These are phyloP conservation scores for Madurella fahalii DNA, from an alignment of 2,329 filamentous ascomycete genomes.

Conservation along the genomic window DNA sequence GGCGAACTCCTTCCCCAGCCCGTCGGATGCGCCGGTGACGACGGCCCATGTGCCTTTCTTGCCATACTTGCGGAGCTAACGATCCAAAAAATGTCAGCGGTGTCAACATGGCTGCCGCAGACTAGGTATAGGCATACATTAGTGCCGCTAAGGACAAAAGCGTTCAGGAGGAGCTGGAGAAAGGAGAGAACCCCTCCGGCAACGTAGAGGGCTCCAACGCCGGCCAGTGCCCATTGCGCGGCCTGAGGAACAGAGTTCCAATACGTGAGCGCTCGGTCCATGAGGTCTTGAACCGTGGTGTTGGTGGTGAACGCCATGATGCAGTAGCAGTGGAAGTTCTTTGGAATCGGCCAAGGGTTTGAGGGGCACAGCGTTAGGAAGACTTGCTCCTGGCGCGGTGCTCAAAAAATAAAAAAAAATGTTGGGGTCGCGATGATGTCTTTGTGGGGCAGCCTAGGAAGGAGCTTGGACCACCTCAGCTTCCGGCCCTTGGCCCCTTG, in stretches of 20 bases:
- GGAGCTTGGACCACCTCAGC: neutral
- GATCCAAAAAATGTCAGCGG: constrained; percentile 21
- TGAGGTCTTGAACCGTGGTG: constrained; percentile 14
- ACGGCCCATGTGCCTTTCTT: constrained; percentile 91
- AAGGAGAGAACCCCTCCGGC: constrained; percentile 55
- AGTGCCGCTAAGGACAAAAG: constrained; percentile 63
- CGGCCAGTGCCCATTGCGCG: constrained; percentile 45
- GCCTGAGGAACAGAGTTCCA: constrained; percentile 41
- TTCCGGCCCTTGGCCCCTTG: too few relatives aligned
- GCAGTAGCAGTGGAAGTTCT: neutral
- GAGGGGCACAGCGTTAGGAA: too few relatives aligned
- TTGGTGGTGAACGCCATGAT: constrained; percentile 12
- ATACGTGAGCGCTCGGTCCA: constrained; percentile 34
- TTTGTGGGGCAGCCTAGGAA: neutral
- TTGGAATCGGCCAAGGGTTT: neutral
- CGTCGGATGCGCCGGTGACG: constrained; percentile 92
- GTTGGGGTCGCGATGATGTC: neutral
- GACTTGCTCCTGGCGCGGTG: too few relatives aligned
- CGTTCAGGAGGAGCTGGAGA: constrained; percentile 58
- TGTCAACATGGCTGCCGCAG: neutral
- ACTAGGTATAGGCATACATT: constrained; percentile 45
- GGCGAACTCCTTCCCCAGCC: constrained; percentile 94
- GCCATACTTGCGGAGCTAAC: constrained; percentile 81
- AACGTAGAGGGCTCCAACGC: constrained; percentile 57
- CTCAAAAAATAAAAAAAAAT: too few relatives aligned